Evolutionary conservation across 257 asterid genomes (phyloP).

Genomic region (Nicotiana sylvestris): DNA sequence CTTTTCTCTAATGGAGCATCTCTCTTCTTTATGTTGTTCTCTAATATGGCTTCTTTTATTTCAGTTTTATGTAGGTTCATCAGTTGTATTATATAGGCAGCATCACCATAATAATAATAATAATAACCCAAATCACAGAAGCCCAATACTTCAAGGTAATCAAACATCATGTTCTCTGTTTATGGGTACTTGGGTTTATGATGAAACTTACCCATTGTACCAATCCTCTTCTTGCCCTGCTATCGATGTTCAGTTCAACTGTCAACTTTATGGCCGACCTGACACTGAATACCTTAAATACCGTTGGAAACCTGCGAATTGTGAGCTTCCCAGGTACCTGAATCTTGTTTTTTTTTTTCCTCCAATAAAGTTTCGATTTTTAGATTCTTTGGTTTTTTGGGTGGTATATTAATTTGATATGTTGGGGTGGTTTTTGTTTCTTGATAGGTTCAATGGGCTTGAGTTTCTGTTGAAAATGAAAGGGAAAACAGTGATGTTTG

Average conservation of each 20-base stretch:
- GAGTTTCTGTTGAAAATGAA: constrained; percentile 33
- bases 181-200: constrained; percentile 75
- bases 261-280: constrained; percentile 82
- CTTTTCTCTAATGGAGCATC: constrained; percentile 40
- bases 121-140: constrained; percentile 21
- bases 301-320: constrained; percentile 80
- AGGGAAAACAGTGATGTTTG: constrained; percentile 77
- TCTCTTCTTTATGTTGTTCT: constrained; percentile 8
- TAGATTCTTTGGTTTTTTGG: background rate
- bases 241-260: constrained; percentile 74
- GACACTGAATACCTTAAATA: constrained; percentile 82
- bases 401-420: background rate
- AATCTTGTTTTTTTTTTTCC: background rate
- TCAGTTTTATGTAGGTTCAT: constrained; percentile 27
- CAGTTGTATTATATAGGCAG: constrained; percentile 43
- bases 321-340: constrained; percentile 74
- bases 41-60: constrained; percentile 26
- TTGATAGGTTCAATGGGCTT: constrained; percentile 38
- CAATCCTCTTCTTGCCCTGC: constrained; percentile 56
- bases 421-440: background rate
- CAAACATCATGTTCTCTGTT: constrained; percentile 58
- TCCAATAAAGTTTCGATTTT: background rate
- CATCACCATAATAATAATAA: constrained; percentile 16
- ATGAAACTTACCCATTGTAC: constrained; percentile 59
- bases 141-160: constrained; percentile 51